Evolutionary conservation across 495 filamentous ascomycete species (phyloP), one percentile per base, ranked within the genome.

Genomic region (Hypoxylon trugodes): DNA sequence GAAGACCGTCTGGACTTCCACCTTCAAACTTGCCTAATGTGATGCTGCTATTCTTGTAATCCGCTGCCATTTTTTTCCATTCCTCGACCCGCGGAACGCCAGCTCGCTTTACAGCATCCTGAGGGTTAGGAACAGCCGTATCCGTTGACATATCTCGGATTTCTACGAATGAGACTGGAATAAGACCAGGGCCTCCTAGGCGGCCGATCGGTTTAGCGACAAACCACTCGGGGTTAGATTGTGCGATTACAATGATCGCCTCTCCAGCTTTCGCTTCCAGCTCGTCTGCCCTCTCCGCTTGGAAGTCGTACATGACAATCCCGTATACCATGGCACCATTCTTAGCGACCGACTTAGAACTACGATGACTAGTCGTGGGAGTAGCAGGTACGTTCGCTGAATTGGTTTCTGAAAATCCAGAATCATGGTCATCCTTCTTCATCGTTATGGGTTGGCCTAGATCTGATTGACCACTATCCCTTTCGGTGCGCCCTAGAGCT

Each of bases 151-250:
- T 97, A 73, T 98, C 95, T 66, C 92, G 81, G 54, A 98, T 92
- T 76, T 98, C 95, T 55, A 98, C 92, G 72, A 97, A 98, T 1
- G 93, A 96, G 32, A 97, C 96, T 16, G 95, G 95, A 70, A 98
- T 98, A 65, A 98, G 77, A 25, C 95, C 95, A 0, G 95, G 95
- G 8, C 95, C 95, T 18, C 95, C 95, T 16, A 98, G 82, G 65
- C 96, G 84, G 49, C 94, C 93, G 69, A 98, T 98, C 5, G 95
- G 96, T 77, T 98, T 98, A 12, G 96, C 96, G 67, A 98, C 95
- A 69, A 97, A 98, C 95, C 95, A 98, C 74, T 98, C 95, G 30
- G 94, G 93, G 68, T 98, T 97, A n/a, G 95, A 98, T 75, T 97
- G 95, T 33, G 95, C 95, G 72, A 98, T 98, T 22, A 98, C 93